Base-by-base conservation (phyloP, 2,329 filamentous ascomycete species). In the Cordyceps javanica region DNA sequence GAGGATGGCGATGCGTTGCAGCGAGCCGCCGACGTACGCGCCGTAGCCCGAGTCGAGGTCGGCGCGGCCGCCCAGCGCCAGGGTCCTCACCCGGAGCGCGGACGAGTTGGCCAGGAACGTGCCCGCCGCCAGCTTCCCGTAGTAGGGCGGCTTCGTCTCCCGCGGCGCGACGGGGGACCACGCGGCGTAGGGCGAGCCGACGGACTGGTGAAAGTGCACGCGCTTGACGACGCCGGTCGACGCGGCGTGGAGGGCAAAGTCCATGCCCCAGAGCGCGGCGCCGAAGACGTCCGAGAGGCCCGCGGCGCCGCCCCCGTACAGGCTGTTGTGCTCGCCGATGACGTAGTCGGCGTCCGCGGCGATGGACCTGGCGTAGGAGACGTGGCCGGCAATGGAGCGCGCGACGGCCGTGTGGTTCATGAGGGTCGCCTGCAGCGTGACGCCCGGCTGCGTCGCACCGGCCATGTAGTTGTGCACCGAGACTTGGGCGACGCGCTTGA, bases 271-370 rank as follows among this genome's bases (percentile, higher is more conserved):
- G 8, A 80, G 72, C 19, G 73, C 77, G 8, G 76, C 76, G 50
- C 77, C 77, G 59, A 77, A 77, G 0, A 75, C 77, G 59, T 78
- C 75, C 44, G 69, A 70, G 48, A 78, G 70, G 11, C 77, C 76
- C 16, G 68, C 66, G 5, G 65, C 65, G 50, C 73, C 73, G 19
- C 69, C 66, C 61, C 72, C 72, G 48, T 68, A 70, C n/a, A 72
- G 66, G 14, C 70, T 73, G 64, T 79, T 78, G 2, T 75, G 78
- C 68, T 79, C 77, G 26, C 76, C 77, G 62, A 80, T 72, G 32
- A 78, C 68, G 36, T 72, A 70, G 25, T 70, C 65, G 0, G 61
- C 63, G 23, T 67, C 64, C 8, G 44, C 70, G 2, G 64, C 62
- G 1, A 72, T 26, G 11, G 59, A 59, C 53, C 60, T 57, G 36